These are phyloP conservation scores for Talaromyces sp. DNA, from an alignment of 2,329 filamentous ascomycete species.

Conservation along the genomic window DNA sequence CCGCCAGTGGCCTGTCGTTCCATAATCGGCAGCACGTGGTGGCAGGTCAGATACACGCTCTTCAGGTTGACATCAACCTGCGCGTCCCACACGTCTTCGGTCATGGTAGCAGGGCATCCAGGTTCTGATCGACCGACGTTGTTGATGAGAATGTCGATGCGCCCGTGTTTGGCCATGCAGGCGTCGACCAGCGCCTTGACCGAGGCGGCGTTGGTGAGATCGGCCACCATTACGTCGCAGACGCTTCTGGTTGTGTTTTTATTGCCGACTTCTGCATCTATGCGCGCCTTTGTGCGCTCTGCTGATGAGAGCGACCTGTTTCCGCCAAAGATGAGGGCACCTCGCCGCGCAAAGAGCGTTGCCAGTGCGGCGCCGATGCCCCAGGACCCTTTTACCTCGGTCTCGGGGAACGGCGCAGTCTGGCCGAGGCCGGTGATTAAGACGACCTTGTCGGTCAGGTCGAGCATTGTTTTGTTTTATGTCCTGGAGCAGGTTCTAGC, in stretches of 20 bases:
- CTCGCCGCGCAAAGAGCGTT: conserved; percentile 43
- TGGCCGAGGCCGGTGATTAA: conserved; percentile 8
- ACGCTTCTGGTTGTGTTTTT: conserved; percentile 13
- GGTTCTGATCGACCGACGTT: conserved; percentile 54
- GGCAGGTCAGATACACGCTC: conserved; percentile 30
- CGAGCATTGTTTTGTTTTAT: background rate
- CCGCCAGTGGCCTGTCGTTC: conserved; percentile 28
- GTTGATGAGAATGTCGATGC: conserved; percentile 55
- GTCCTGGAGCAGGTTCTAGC: background rate
- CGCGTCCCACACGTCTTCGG: conserved; percentile 45
- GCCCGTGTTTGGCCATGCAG: conserved; percentile 47
- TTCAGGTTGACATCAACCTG: conserved; percentile 42
- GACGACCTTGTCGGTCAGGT: conserved; percentile 3
- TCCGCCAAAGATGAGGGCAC: conserved; percentile 47
- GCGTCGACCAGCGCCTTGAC: conserved; percentile 49
- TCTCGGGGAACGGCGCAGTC: background rate
- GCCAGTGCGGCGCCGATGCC: conserved; percentile 8
- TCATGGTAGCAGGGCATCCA: conserved; percentile 44
- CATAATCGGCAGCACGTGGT: conserved; percentile 30
- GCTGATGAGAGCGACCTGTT: conserved; percentile 41
- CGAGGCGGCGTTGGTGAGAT: conserved; percentile 49
- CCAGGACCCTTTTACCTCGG: background rate
- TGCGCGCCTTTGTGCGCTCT: conserved; percentile 33
- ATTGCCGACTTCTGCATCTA: conserved; percentile 22
- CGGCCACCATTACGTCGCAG: conserved; percentile 38